Base-by-base conservation (phyloP, 1,284 basidiomycete species). In the Moniliophthora roreri region DNA sequence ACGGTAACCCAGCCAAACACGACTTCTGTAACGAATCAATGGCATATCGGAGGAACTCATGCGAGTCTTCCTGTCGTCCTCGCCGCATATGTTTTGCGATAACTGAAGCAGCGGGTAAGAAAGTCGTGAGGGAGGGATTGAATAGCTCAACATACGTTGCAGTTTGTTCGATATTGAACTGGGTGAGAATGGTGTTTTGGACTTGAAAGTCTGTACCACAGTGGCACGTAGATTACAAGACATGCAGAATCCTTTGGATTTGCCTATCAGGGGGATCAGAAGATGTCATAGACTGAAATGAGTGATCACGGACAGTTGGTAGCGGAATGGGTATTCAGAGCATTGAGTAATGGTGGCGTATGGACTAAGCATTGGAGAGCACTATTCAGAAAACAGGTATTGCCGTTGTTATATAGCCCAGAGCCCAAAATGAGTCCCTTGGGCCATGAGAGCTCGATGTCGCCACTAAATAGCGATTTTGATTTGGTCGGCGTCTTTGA, bases 301-400 rank as follows among this genome's bases (percentile, higher is more conserved):
- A 45, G 34, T 38, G 28, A 38, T 15, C 39, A 44, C 53, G 45
- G 4, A 85, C 84, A 85, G 58, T 74, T 67, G 3, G 74, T 67
- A 46, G 72, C 71, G 18, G 72, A 70, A 63, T 95, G 91, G 1
- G 71, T 74, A 28, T 81, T 57, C 10, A 95, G 69, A 35, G 91
- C 71, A 58, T 83, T 80, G 26, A 97, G 78, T 16, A 99, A 79
- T 2, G 95, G 94, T 8, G 95, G 88, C 0, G 96, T 98, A 68
- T 99, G 95, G 18, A 98, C 73, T 47, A 99, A 79, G 61, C 94
- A 93, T 74, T 99, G 97, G 54, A 99, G 74, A 32, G 91, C 92
- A 59, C 93, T 95, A 71, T 99, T 99, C 63, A 98, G 77, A 71
- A 98, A 99, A 72, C 97, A 99, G 1, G 94, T 97, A 69, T 98